phyloP scores from a whole-genome alignment of 225 moss, liverwort and hornwort species.

The Thuidium tamariscinum region DNA sequence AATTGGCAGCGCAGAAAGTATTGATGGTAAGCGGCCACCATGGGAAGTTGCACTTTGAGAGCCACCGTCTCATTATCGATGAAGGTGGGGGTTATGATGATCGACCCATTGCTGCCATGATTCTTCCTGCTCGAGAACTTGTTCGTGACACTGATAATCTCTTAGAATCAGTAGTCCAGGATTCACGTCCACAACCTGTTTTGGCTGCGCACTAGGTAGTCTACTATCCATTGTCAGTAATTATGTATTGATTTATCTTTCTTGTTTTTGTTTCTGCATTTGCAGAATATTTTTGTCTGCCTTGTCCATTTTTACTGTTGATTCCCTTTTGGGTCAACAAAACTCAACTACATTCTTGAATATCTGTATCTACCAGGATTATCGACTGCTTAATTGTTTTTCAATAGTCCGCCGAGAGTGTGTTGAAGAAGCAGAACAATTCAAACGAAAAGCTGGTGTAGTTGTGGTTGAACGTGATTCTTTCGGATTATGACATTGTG shows the following conservation, averaged over 20 bases:
- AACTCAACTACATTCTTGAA: not conserved
- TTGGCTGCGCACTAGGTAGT: constrained; percentile 10
- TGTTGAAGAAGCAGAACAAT: not conserved
- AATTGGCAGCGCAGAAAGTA: constrained; percentile 57
- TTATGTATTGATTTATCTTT: not conserved
- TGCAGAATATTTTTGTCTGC: not conserved
- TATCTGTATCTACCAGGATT: not conserved
- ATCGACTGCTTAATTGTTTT: not conserved
- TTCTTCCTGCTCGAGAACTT: constrained; percentile 69
- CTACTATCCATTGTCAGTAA: not conserved
- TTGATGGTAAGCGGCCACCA: constrained; percentile 88
- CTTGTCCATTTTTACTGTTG: not conserved
- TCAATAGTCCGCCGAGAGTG: not conserved
- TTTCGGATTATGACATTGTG: not conserved
- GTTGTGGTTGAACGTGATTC: not conserved
- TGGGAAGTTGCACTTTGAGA: constrained; percentile 49
- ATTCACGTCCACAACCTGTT: not conserved
- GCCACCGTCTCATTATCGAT: constrained; percentile 80
- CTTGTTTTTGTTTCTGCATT: not conserved
- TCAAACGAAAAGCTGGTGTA: not conserved
- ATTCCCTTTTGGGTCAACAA: not conserved
- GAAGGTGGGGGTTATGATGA: constrained; percentile 74
- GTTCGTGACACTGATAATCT: constrained; percentile 68
- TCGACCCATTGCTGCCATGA: constrained; percentile 74
- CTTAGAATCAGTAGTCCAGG: not conserved